Percentiles rank a stretch among this genome's conserved stretches.
phyloP scores from a whole-genome alignment of 208 protist species.

The Naegleria fowleri region DNA sequence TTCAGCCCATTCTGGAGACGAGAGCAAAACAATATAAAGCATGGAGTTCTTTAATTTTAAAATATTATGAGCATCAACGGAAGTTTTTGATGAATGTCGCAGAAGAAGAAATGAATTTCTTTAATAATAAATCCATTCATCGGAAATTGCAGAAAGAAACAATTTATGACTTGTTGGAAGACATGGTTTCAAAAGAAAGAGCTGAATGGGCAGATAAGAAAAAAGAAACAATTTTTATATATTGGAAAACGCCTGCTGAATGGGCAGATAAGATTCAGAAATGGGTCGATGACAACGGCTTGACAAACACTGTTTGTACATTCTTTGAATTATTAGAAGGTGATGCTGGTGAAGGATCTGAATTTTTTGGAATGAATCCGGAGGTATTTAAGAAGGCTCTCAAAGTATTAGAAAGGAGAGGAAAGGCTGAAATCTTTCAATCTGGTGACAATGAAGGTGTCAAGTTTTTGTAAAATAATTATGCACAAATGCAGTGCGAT shows the following conservation, averaged over 20 bases:
- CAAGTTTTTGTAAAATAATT: constrained; percentile 29
- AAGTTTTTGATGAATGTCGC: not conserved
- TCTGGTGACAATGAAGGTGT: constrained; percentile 27
- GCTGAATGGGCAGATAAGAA: constrained; percentile 20
- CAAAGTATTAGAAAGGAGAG: not conserved
- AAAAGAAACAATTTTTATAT: not conserved
- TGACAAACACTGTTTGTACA: constrained; percentile 18
- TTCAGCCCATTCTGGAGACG: constrained; percentile 29
- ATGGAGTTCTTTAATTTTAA: constrained; percentile 26
- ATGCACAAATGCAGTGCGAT: not conserved
- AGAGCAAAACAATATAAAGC: constrained; percentile 24
- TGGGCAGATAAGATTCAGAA: constrained; percentile 23
- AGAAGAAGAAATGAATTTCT: not conserved
- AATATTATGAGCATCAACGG: not conserved
- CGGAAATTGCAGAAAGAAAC: not conserved
- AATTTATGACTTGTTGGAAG: constrained; percentile 13
- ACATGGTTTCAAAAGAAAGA: not conserved
- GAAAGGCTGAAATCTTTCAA: constrained; percentile 30
- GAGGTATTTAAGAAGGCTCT: constrained; percentile 25
- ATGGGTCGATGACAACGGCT: not conserved
- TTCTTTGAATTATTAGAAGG: constrained; percentile 29
- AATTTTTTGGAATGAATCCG: constrained; percentile 28
- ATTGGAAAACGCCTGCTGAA: constrained; percentile 26
- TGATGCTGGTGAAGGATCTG: constrained; percentile 16
- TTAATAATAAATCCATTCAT: constrained; percentile 18